A percentile compares a stretch with the other conserved stretches of the same genome.
These are phyloP conservation scores for Cetradonia linearis DNA, from an alignment of 495 filamentous ascomycete species.

Conservation along the genomic window DNA sequence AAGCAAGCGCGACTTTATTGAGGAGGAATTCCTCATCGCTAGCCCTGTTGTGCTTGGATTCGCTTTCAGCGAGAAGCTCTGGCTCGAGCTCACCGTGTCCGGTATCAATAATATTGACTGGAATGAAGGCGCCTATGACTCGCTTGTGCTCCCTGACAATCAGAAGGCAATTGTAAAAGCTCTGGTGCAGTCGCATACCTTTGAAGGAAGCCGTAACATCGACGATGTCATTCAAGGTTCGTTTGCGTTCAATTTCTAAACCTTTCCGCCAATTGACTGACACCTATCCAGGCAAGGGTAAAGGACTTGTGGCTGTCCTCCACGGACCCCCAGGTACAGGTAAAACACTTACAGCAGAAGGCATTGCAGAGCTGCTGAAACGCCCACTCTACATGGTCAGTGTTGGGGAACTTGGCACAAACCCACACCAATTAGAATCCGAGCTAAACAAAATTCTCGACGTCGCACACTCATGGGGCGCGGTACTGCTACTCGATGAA, in stretches of 20 bases:
- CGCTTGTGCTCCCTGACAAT: conserved; percentile 61
- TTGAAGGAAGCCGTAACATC: conserved; percentile 70
- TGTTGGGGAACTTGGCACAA: conserved; percentile 73
- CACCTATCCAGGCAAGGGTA: conserved; percentile 66
- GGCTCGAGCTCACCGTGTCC: conserved; percentile 82
- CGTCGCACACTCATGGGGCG: conserved; percentile 80
- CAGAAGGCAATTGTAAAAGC: conserved; percentile 76
- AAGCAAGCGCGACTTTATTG: conserved; percentile 52
- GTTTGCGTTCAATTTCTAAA: conserved; percentile 45
- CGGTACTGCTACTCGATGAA: conserved; percentile 66
- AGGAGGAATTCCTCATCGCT: conserved; percentile 80
- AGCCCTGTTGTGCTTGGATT: conserved; percentile 93
- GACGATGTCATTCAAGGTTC: conserved; percentile 61
- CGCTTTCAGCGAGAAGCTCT: conserved; percentile 79
- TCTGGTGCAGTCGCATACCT: conserved; percentile 71
- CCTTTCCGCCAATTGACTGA: conserved; percentile 48
- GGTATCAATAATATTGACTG: conserved; percentile 73
- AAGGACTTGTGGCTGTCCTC: conserved; percentile 63
- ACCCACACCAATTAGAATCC: conserved; percentile 64
- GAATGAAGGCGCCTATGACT: conserved; percentile 73
- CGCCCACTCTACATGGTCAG: conserved; percentile 79
- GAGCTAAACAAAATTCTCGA: conserved; percentile 78
- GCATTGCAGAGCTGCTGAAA: conserved; percentile 72
- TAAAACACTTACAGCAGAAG: conserved; percentile 83
- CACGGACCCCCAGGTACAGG: conserved; percentile 80